Evolutionary conservation across 2,329 filamentous ascomycete genomes (phyloP).

Genomic region (Diaporthe aspalathi): DNA sequence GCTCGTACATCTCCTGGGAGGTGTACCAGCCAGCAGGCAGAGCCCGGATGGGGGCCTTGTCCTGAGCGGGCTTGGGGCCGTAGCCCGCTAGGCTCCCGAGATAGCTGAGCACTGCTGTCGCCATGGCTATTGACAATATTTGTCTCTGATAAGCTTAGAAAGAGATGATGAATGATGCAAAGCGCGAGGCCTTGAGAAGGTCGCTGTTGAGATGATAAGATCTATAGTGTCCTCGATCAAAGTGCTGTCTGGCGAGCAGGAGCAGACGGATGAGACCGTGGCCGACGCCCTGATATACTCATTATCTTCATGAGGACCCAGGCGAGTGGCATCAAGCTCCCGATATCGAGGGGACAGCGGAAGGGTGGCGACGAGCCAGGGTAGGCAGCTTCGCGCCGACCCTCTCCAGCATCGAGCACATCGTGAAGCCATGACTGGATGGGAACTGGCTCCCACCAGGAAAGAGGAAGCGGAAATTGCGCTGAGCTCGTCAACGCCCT

Average conservation of each 20-base stretch:
- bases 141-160: background rate
- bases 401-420: conserved; percentile 21
- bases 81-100: conserved; percentile 29
- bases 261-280: conserved; percentile 6
- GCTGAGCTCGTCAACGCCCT: conserved; percentile 25
- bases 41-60: conserved; percentile 49
- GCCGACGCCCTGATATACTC: conserved; percentile 23
- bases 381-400: conserved; percentile 26
- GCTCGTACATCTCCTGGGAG: conserved; percentile 65
- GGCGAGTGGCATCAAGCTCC: conserved; percentile 26
- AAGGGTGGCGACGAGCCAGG: conserved; percentile 29
- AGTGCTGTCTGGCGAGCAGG: background rate
- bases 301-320: conserved; percentile 21
- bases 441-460: conserved; percentile 15
- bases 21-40: conserved; percentile 65
- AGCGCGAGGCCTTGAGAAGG: background rate
- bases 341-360: conserved; percentile 25
- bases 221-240: background rate
- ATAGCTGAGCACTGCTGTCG: conserved; percentile 29
- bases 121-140: conserved; percentile 5
- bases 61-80: background rate
- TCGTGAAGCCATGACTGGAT: conserved; percentile 31
- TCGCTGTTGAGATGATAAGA: background rate
- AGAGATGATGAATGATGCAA: background rate
- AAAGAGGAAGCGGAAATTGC: conserved; percentile 26